These are phyloP conservation scores for Cercospora janseana DNA, from an alignment of 2,329 filamentous ascomycete genomes.

Conservation along the genomic window DNA sequence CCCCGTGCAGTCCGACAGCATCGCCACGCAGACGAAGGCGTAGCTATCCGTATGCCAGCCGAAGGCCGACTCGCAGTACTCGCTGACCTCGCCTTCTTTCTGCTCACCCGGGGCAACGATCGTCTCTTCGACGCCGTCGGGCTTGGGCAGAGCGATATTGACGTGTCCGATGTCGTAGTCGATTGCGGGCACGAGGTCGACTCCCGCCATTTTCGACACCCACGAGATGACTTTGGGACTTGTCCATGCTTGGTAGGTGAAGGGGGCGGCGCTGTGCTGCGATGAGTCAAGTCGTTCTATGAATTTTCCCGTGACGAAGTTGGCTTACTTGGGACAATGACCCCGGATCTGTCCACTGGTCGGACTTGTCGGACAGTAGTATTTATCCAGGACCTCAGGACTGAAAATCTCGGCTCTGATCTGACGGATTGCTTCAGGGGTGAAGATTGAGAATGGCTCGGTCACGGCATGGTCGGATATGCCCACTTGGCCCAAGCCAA, in stretches of 20 bases:
- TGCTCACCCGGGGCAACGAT: slow-evolving; percentile 39
- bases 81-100: slow-evolving; percentile 50
- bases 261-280: slow-evolving; percentile 58
- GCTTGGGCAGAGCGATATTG: slow-evolving; percentile 54
- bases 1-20: slow-evolving; percentile 60
- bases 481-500: slow-evolving; percentile 41
- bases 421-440: slow-evolving; percentile 53
- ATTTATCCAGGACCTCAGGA: slow-evolving; percentile 58
- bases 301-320: slow-evolving; percentile 52
- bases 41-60: slow-evolving; percentile 64
- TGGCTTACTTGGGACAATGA: background rate
- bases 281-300: slow-evolving; percentile 37
- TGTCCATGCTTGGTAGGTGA: slow-evolving; percentile 63
- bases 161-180: slow-evolving; percentile 60
- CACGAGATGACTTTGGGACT: slow-evolving; percentile 54
- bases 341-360: slow-evolving; percentile 5
- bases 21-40: slow-evolving; percentile 68
- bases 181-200: slow-evolving; percentile 57
- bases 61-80: slow-evolving; percentile 49
- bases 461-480: slow-evolving; percentile 64
- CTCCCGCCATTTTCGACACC: slow-evolving; percentile 57
- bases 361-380: slow-evolving; percentile 42
- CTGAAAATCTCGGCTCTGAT: slow-evolving; percentile 53
- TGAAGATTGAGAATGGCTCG: slow-evolving; percentile 64
- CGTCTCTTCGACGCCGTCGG: slow-evolving; percentile 34